Base-by-base conservation (phyloP, 768 basidiomycete genomes). In the Leucosporidium creatinivorum region DNA sequence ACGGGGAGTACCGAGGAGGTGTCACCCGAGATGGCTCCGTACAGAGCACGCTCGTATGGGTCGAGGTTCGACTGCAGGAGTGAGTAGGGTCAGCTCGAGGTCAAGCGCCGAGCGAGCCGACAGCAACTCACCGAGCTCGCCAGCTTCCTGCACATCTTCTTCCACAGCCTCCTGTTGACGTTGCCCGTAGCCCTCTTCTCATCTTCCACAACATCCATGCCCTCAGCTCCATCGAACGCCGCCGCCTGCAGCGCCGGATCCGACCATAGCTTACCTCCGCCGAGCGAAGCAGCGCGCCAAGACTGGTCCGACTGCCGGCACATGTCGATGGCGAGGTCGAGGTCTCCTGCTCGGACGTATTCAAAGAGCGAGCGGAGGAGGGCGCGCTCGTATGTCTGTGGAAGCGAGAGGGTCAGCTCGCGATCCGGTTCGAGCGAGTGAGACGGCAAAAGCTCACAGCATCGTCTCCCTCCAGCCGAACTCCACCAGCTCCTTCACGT, bases 221-320 rank as follows among this genome's bases (percentile, higher is more conserved):
- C 74, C 58, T 85, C 84, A 64, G 84, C 82, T 25, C 84, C 66
- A 8, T 78, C 76, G 67, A 64, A 71, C 73, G 70, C 58, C 8
- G 30, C 78, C 76, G 70, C 81, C 79, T 62, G 68, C 4, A 93
- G 82, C 0, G 84, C 83, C 55, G 81, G 81, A 88, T 91, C 93
- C 39, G 83, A 81, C 75, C 91, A 93, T 25, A 91, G 77, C 33
- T 85, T 77, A 1, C 89, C 87, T 1, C 94, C 94, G 9, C 89
- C 86, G 52, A 98, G 84, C 63, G 86, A 89, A 2, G 93, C 91
- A 3, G 91, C 91, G 28, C 92, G 83, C 94, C 93, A 97, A 0
- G 91, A 88, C 70, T 93, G 89, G 69, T 91, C 87, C 0, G 88
- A 87, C 73, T 85, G 85, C 70, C 86, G 81, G 75, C 91, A 93